Evolutionary conservation across 305 asterid genomes (phyloP).

Genomic region (Fraxinus platypoda): DNA sequence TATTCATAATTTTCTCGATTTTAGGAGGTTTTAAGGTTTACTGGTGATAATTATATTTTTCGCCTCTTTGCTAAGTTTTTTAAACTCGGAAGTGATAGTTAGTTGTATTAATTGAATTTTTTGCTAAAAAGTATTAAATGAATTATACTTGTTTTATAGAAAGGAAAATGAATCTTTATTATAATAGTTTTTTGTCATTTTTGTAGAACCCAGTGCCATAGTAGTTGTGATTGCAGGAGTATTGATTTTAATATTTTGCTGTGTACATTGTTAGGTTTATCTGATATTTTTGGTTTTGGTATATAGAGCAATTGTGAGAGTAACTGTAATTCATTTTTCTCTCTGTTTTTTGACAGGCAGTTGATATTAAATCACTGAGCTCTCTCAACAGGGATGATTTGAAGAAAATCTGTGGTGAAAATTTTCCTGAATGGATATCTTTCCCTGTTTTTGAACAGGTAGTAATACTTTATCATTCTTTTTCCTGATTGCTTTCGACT

Average conservation of each 20-base stretch:
- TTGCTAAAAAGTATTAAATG: background rate
- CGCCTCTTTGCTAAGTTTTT: background rate
- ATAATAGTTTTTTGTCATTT: background rate
- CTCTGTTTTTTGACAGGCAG: slow-evolving; percentile 63
- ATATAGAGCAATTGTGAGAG: background rate
- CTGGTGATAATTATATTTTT: background rate
- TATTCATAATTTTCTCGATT: background rate
- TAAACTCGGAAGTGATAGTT: background rate
- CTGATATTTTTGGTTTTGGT: slow-evolving; percentile 1
- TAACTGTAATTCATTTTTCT: background rate
- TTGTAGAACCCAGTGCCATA: background rate
- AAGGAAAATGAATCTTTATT: background rate
- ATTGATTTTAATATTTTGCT: slow-evolving; percentile 7
- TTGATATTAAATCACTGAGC: slow-evolving; percentile 73
- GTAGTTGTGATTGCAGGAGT: background rate
- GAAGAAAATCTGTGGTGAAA: slow-evolving; percentile 91
- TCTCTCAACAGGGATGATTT: slow-evolving; percentile 84
- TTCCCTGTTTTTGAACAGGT: slow-evolving; percentile 97
- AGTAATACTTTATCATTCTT: background rate
- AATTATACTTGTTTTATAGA: background rate
- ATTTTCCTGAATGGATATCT: slow-evolving; percentile 92
- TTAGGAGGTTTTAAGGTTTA: background rate
- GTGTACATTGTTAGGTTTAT: background rate
- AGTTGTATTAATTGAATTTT: background rate
- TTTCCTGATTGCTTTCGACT: slow-evolving; percentile 10